These are phyloP conservation scores for Staphylotrichum longicolle DNA, from an alignment of 495 filamentous ascomycete genomes.

Conservation along the genomic window DNA sequence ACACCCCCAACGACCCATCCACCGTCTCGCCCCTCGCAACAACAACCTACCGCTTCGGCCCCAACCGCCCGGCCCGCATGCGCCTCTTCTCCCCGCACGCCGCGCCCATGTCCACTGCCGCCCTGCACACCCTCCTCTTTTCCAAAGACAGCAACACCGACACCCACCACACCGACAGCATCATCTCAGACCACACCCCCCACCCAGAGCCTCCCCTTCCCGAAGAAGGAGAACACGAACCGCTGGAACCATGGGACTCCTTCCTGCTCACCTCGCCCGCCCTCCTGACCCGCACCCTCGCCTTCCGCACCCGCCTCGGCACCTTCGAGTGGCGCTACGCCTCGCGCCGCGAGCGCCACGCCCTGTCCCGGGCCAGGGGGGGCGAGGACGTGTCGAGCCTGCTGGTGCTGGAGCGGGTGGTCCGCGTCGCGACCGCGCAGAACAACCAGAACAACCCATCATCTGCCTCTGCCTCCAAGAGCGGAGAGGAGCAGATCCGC, in stretches of 20 bases:
- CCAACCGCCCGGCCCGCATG: constrained; percentile 36
- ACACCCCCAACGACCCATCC: constrained; percentile 23
- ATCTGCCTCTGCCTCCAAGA: constrained; percentile 13
- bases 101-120: constrained; percentile 22
- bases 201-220: too few species aligned
- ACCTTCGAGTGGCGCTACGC: constrained; percentile 53
- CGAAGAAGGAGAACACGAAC: background rate
- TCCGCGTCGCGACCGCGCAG: constrained; percentile 9
- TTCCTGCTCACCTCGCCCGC: constrained; percentile 39
- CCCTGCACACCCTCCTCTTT: constrained; percentile 4
- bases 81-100: constrained; percentile 24
- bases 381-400: constrained; percentile 27
- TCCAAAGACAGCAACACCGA: background rate
- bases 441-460: background rate
- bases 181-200: too few species aligned
- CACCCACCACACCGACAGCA: too few species aligned
- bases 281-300: constrained; percentile 39
- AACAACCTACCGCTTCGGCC: constrained; percentile 54
- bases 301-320: constrained; percentile 40
- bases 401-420: constrained; percentile 40
- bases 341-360: constrained; percentile 34
- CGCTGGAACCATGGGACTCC: constrained; percentile 16
- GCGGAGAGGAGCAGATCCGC: constrained; percentile 25
- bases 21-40: constrained; percentile 33
- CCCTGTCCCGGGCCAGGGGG: constrained; percentile 1